Percentiles rank a stretch among this genome's conserved stretches.
phyloP scores from a whole-genome alignment of 2,329 filamentous ascomycete genomes.

The Pestalotiopsis sp. region DNA sequence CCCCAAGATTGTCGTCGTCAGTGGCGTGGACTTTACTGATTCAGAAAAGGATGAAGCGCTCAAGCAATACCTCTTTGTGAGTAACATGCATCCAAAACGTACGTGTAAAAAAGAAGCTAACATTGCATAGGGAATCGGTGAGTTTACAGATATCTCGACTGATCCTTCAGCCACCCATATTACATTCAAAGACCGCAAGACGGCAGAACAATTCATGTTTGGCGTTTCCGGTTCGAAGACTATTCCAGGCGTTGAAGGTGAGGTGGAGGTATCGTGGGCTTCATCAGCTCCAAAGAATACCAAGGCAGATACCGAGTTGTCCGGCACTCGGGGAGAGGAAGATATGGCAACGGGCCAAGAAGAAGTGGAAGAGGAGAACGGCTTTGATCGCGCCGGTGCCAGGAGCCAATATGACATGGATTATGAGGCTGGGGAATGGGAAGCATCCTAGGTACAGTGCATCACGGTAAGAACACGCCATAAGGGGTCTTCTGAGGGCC shows the following conservation, averaged over 20 bases:
- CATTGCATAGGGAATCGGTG: slow-evolving; percentile 57
- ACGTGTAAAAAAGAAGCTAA: slow-evolving; percentile 27
- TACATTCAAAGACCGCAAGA: slow-evolving; percentile 68
- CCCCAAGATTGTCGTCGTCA: slow-evolving; percentile 68
- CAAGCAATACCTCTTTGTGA: slow-evolving; percentile 71
- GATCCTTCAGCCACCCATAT: slow-evolving; percentile 53
- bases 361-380: slow-evolving; percentile 16
- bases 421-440: slow-evolving; percentile 33
- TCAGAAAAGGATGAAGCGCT: slow-evolving; percentile 69
- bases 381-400: slow-evolving; percentile 18
- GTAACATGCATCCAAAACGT: slow-evolving; percentile 28
- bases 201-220: slow-evolving; percentile 71
- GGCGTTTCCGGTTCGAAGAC: slow-evolving; percentile 49
- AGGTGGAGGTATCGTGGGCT: slow-evolving; percentile 69
- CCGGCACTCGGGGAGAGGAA: slow-evolving; percentile 26
- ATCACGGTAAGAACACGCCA: not conserved
- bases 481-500: too few relatives aligned
- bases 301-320: slow-evolving; percentile 21
- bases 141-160: slow-evolving; percentile 61
- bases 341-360: slow-evolving; percentile 20
- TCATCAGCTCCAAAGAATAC: slow-evolving; percentile 28
- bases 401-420: slow-evolving; percentile 36
- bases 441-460: slow-evolving; percentile 17
- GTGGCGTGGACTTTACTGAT: slow-evolving; percentile 65
- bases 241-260: slow-evolving; percentile 64